A percentile compares a stretch with the other conserved stretches of the same genome.
These are phyloP conservation scores for Moesziomyces antarcticus DNA, from an alignment of 1,284 basidiomycete genomes.

Conservation along the genomic window DNA sequence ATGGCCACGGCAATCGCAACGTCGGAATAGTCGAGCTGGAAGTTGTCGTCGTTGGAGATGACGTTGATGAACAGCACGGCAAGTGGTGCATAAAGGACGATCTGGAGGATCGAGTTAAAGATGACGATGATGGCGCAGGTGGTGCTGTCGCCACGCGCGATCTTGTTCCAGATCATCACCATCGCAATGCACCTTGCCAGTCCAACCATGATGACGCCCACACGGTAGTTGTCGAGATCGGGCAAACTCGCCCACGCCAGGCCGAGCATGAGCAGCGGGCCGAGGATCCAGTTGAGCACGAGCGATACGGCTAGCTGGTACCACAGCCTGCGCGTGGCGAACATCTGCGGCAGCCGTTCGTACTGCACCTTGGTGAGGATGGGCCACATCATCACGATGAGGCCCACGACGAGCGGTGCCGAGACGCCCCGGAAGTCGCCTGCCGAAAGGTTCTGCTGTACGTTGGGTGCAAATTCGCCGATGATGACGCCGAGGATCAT, in stretches of 20 bases:
- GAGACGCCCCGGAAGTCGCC: slow-evolving; percentile 67
- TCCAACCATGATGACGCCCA: slow-evolving; percentile 74
- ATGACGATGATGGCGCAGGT: slow-evolving; percentile 79
- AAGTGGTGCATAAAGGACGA: slow-evolving; percentile 81
- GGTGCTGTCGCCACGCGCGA: slow-evolving; percentile 79
- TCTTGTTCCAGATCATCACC: slow-evolving; percentile 73
- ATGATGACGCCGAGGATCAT: slow-evolving; percentile 85
- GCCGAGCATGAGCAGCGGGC: slow-evolving; percentile 80
- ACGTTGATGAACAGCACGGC: slow-evolving; percentile 81
- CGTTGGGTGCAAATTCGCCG: slow-evolving; percentile 70
- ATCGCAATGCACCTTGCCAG: slow-evolving; percentile 71
- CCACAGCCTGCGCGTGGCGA: slow-evolving; percentile 75
- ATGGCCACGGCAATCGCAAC: slow-evolving; percentile 80
- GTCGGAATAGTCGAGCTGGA: slow-evolving; percentile 76
- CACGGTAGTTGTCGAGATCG: slow-evolving; percentile 70
- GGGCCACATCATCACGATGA: slow-evolving; percentile 92
- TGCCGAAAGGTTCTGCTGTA: slow-evolving; percentile 50
- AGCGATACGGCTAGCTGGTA: slow-evolving; percentile 78
- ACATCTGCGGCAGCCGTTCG: slow-evolving; percentile 76
- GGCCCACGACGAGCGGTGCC: slow-evolving; percentile 57
- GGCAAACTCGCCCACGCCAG: slow-evolving; percentile 86
- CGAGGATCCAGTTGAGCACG: slow-evolving; percentile 83
- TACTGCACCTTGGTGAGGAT: slow-evolving; percentile 79
- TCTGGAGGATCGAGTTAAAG: slow-evolving; percentile 75
- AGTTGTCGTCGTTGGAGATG: slow-evolving; percentile 69